Conservation (phyloP, 148 eudicot species). For the Cornus controversa region DNA sequence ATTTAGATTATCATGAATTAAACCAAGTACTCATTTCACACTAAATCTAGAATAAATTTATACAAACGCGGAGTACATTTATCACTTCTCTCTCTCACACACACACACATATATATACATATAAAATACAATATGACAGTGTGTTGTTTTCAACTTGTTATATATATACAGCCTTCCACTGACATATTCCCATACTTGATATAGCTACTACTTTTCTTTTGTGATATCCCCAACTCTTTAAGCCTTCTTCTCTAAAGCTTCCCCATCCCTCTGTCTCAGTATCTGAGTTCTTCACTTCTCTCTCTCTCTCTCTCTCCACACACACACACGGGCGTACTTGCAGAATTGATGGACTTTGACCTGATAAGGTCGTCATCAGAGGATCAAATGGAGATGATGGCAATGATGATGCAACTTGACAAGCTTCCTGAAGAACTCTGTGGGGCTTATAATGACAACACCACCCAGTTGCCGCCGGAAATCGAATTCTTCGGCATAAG, state of each 20-base stretch:
- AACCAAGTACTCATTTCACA: too few species aligned
- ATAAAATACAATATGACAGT: too few species aligned
- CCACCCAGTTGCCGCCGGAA: conserved; percentile 1
- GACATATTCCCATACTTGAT: conserved; percentile 10
- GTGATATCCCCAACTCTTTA: conserved; percentile 8
- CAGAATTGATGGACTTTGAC: conserved; percentile 2
- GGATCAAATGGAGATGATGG: conserved; percentile 24
- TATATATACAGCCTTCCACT: conserved; percentile 21
- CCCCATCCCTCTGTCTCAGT: background rate
- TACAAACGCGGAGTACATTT: too few species aligned
- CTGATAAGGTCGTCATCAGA: conserved; percentile 12
- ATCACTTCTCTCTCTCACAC: too few species aligned
- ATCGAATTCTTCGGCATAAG: conserved; percentile 22
- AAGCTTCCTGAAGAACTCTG: conserved; percentile 8
- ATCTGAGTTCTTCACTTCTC: background rate
- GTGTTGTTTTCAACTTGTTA: background rate
- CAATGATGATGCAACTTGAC: conserved; percentile 24
- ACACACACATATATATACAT: too few species aligned
- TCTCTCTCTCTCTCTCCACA: too few species aligned
- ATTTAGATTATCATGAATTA: too few species aligned
- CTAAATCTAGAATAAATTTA: too few species aligned
- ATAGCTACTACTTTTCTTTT: background rate
- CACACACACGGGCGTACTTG: background rate
- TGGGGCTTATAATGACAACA: background rate
- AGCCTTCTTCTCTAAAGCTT: background rate